These are phyloP conservation scores for Plantago major DNA, from an alignment of 257 asterid genomes.

Conservation along the genomic window DNA sequence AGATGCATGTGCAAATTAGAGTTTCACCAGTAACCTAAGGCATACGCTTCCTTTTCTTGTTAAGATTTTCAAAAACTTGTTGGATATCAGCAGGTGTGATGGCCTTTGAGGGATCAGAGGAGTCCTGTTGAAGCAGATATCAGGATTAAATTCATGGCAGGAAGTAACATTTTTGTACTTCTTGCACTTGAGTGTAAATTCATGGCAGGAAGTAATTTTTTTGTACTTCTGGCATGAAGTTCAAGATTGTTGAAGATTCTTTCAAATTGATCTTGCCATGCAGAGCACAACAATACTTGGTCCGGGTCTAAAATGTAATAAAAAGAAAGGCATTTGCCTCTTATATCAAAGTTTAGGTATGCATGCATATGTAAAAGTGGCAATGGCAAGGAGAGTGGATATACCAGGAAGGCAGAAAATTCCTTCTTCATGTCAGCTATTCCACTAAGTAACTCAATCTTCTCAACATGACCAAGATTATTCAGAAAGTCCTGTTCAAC, in stretches of 20 bases:
- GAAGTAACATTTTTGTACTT: not conserved
- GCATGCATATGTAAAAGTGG: too few relatives aligned
- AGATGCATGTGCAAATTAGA: slow-evolving; percentile 4
- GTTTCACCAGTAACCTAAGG: slow-evolving; percentile 22
- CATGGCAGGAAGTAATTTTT: too few relatives aligned
- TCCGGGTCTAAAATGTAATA: not conserved
- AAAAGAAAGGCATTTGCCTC: not conserved
- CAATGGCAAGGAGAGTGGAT: slow-evolving; percentile 2
- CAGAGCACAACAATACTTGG: too few relatives aligned
- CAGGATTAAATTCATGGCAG: not conserved
- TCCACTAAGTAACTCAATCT: slow-evolving; percentile 76
- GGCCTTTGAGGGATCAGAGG: slow-evolving; percentile 56
- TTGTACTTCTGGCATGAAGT: too few relatives aligned
- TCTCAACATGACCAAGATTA: slow-evolving; percentile 74
- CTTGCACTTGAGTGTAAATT: too few relatives aligned
- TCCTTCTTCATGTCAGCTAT: slow-evolving; percentile 88
- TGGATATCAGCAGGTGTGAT: slow-evolving; percentile 65
- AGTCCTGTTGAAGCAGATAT: slow-evolving; percentile 35
- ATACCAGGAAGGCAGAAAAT: slow-evolving; percentile 62
- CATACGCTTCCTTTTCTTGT: slow-evolving; percentile 58
- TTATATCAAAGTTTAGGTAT: not conserved
- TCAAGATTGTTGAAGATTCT: too few relatives aligned
- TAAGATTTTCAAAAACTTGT: slow-evolving; percentile 70
- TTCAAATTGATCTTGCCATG: too few relatives aligned
- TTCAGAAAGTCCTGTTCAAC: slow-evolving; percentile 55